Evolutionary conservation across 768 basidiomycete genomes (phyloP).

Genomic region (Candolleomyces eurysporus): DNA sequence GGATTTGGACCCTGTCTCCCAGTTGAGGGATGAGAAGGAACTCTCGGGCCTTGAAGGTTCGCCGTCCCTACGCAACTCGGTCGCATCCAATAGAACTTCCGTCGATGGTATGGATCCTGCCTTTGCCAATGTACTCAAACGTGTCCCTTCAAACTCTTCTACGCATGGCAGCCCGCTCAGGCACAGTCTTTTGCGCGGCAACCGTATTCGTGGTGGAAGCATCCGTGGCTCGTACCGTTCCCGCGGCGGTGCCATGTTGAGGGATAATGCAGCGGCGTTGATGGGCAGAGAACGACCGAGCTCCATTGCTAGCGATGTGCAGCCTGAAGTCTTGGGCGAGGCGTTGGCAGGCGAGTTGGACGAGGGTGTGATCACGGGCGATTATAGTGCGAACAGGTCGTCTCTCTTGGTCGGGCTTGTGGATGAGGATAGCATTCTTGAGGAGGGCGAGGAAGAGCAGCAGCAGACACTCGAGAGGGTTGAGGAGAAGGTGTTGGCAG

Average conservation of each 20-base stretch:
- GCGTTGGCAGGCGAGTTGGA: conserved; percentile 44
- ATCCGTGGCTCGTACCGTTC: conserved; percentile 41
- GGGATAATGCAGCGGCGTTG: conserved; percentile 33
- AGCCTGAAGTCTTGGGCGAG: conserved; percentile 64
- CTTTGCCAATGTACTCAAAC: conserved; percentile 77
- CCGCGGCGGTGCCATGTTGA: conserved; percentile 67
- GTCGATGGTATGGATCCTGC: conserved; percentile 87
- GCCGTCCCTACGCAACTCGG: conserved; percentile 13
- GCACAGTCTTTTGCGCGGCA: conserved; percentile 59
- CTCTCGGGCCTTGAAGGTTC: conserved; percentile 7
- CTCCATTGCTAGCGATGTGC: conserved; percentile 62
- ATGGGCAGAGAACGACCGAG: conserved; percentile 48
- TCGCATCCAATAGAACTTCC: conserved; percentile 62
- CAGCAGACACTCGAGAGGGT: conserved; percentile 36
- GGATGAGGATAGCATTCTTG: conserved; percentile 13
- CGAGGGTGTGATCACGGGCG: background rate
- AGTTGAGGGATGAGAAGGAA: conserved; percentile 18
- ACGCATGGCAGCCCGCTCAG: conserved; percentile 52
- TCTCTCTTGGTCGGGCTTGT: conserved; percentile 6
- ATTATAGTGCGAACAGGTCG: background rate
- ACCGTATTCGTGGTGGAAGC: conserved; percentile 36
- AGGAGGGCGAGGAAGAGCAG: conserved; percentile 34
- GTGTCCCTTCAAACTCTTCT: conserved; percentile 46
- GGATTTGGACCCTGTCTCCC: conserved; percentile 8
- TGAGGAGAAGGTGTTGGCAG: conserved; percentile 44